Percentiles rank a stretch among this genome's conserved stretches.
These are phyloP conservation scores for Oryza officinalis DNA, from an alignment of 176 grass and related monocot genomes.

Conservation along the genomic window DNA sequence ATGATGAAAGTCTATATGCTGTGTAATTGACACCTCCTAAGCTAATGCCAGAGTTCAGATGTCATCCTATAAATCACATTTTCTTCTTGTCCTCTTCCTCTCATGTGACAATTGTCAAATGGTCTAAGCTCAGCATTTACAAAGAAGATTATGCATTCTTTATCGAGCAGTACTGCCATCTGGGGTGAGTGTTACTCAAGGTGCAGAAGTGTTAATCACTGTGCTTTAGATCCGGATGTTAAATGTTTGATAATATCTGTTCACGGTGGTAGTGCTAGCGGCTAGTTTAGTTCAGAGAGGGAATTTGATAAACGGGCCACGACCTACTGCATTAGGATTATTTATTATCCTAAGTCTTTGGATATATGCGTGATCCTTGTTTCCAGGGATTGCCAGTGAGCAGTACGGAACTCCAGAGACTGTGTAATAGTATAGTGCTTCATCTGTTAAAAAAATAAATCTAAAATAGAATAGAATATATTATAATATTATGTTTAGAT, in stretches of 20 bases:
- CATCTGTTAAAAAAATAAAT: too few species aligned
- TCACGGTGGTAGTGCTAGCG: too few species aligned
- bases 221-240: background rate
- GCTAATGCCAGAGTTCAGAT: background rate
- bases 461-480: too few species aligned
- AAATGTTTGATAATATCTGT: background rate
- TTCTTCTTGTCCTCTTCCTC: background rate
- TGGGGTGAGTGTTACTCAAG: background rate
- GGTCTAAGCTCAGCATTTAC: background rate
- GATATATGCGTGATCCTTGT: background rate
- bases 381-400: background rate
- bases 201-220: background rate
- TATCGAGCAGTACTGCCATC: background rate
- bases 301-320: constrained; percentile 5
- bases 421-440: too few species aligned
- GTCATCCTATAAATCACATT: background rate
- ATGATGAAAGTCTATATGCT: background rate
- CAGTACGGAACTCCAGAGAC: too few species aligned
- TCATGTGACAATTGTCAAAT: background rate
- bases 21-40: background rate
- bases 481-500: too few species aligned
- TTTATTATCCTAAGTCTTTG: constrained; percentile 2
- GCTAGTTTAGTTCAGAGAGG: background rate
- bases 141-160: background rate
- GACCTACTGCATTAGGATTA: background rate